Evolutionary conservation across 345 rosid species (phyloP), one percentile per base, ranked within the genome.

Genomic region (Hibiscus tridactylites): DNA sequence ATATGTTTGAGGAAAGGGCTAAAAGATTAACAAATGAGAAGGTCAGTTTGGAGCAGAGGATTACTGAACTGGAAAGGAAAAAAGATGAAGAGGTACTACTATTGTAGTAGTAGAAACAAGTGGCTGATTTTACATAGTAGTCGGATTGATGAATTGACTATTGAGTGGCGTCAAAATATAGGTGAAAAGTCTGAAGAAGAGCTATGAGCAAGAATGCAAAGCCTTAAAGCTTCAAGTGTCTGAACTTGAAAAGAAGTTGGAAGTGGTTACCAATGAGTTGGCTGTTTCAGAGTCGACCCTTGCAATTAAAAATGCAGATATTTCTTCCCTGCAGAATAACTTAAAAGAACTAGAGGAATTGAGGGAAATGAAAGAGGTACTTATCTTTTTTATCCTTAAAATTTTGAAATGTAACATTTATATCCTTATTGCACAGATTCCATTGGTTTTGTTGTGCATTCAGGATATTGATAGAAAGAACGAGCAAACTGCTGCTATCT

Each of bases 381-480:
- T 9, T 5, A 13, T 29, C 62, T 56, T 42, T 17, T 46, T 35
- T 33, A 58, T 5, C 58, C 33, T 6, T 73, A 1, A 24, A 64
- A 37, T 37, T 37, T 37, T 37, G 42, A 31, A 26, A 26, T 56
- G 56, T 37, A 1, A 21, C 35, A 35, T 58, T 59, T 19, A 24
- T 71, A 13, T 73, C 42, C 64, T 67, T 31, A 13, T 71, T 49
- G 9, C 3, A 17, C 69, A 44, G 17, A 74, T 52, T 61, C 33
- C 13, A 44, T 39, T 6, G 42, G 29, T 64, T 71, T 61, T 75
- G 46, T 49, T 72, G 49, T 78, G 65, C 10, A 76, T 69, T 69
- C 70, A 94, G 99, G 99, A 95, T 81, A 95, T 90, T 74, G 97
- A 95, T 77, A 81, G 97, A 80, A 95, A 95, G 79, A 95, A 95